Evolutionary conservation across 257 asterid species (phyloP).

Genomic region (Solanum dulcamara): DNA sequence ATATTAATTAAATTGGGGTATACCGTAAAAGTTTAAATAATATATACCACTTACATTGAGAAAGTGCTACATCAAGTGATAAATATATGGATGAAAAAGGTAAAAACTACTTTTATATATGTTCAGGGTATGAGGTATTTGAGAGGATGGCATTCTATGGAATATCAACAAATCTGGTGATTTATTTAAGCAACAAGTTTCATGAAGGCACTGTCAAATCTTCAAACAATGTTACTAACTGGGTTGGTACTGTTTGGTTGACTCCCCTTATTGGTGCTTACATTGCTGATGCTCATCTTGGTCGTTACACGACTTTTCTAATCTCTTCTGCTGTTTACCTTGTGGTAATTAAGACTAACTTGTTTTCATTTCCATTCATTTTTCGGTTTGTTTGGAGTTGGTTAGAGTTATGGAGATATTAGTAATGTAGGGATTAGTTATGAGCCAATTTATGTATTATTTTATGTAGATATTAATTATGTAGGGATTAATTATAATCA

Average conservation of each 20-base stretch:
- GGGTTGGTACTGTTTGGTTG: constrained; percentile 77
- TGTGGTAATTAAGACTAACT: constrained; percentile 12
- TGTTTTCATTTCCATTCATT: background rate
- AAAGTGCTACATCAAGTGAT: no score
- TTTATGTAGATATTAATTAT: no score
- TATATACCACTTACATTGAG: no score
- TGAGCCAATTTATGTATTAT: background rate
- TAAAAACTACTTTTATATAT: background rate
- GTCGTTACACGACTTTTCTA: constrained; percentile 69
- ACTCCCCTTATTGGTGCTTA: constrained; percentile 75
- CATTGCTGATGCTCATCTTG: constrained; percentile 58
- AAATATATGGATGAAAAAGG: no score
- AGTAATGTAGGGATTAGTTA: no score
- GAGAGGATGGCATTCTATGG: constrained; percentile 84
- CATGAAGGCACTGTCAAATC: constrained; percentile 73
- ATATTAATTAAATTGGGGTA: no score
- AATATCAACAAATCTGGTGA: constrained; percentile 58
- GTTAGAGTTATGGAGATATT: background rate
- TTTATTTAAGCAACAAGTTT: constrained; percentile 39
- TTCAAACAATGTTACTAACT: constrained; percentile 67
- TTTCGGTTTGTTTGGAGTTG: fast-evolving
- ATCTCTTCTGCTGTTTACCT: constrained; percentile 47
- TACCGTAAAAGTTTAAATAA: background rate
- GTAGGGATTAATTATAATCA: background rate
- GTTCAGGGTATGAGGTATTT: constrained; percentile 50